Conservation (phyloP, 176 grass and related monocot species). For the Triticum timopheevii region DNA sequence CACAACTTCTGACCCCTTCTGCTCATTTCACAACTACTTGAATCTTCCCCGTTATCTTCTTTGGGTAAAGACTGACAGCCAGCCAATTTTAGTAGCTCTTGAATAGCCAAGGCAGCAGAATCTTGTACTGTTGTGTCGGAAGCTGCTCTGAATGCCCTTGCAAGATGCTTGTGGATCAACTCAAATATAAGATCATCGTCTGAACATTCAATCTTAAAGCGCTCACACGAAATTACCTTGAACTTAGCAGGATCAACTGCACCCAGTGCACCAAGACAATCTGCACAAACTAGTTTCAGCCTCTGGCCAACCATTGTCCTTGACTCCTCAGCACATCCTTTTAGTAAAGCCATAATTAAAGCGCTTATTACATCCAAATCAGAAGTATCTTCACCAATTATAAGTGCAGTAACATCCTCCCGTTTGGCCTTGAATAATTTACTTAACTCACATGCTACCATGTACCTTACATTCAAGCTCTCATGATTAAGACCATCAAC, state of each 20-base stretch:
- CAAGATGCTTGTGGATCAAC: conserved; percentile 97
- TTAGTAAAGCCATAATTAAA: conserved; percentile 84
- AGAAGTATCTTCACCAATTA: conserved; percentile 66
- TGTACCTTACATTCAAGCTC: conserved; percentile 97
- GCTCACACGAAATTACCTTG: conserved; percentile 71
- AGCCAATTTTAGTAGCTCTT: conserved; percentile 84
- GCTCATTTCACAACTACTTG: conserved; percentile 54
- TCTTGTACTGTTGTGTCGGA: conserved; percentile 87
- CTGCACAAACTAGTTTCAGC: conserved; percentile 80
- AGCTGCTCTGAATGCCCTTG: conserved; percentile 93
- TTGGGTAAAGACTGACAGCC: conserved; percentile 76
- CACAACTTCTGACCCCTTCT: conserved; percentile 80
- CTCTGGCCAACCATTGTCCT: conserved; percentile 84
- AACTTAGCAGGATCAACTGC: conserved; percentile 96
- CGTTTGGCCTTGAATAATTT: conserved; percentile 80
- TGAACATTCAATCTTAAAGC: conserved; percentile 99
- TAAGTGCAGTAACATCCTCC: conserved; percentile 82
- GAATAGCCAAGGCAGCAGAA: conserved; percentile 97
- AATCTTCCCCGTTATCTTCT: conserved; percentile 38
- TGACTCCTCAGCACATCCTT: conserved; percentile 90
- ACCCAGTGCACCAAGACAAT: conserved; percentile 93
- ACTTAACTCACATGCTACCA: conserved; percentile 85
- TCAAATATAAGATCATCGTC: conserved; percentile 99
- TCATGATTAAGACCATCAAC: conserved; percentile 91
- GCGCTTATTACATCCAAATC: conserved; percentile 87